Conservation (phyloP, 306 rosid species). For the Cicer pinnatifidum region DNA sequence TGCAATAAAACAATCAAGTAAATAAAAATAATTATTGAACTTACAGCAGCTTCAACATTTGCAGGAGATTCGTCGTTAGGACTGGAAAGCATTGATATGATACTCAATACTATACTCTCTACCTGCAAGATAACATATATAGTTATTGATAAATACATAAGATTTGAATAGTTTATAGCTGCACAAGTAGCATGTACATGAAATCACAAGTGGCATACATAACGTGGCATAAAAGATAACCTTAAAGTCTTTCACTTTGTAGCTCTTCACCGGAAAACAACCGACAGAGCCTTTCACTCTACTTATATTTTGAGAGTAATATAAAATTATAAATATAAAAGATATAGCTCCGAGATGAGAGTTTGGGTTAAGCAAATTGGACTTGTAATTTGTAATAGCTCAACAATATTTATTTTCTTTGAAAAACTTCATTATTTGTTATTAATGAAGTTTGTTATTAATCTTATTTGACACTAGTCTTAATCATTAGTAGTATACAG, state of each 20-base stretch:
- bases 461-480: conserved; percentile 6
- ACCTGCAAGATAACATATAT: conserved; percentile 64
- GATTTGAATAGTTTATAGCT: conserved; percentile 22
- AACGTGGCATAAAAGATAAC: background rate
- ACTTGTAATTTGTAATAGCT: conserved; percentile 8
- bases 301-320: conserved; percentile 4
- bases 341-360: conserved; percentile 2
- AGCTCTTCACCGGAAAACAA: background rate
- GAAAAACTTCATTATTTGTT: background rate
- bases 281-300: background rate
- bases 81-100: conserved; percentile 95
- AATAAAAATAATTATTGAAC: conserved; percentile 44
- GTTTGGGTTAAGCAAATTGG: background rate
- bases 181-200: conserved; percentile 5
- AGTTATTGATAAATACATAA: background rate
- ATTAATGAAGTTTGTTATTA: background rate
- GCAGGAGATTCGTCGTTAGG: conserved; percentile 99
- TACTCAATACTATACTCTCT: conserved; percentile 98
- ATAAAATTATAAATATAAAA: background rate
- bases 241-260: background rate
- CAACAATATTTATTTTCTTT: background rate
- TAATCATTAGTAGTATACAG: background rate
- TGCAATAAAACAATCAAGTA: conserved; percentile 9
- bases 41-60: conserved; percentile 98
- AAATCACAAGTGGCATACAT: conserved; percentile 9